Evolutionary conservation across 2,329 filamentous ascomycete genomes (phyloP), one percentile per base, ranked within the genome.

Genomic region (Penicillium digitatum): DNA sequence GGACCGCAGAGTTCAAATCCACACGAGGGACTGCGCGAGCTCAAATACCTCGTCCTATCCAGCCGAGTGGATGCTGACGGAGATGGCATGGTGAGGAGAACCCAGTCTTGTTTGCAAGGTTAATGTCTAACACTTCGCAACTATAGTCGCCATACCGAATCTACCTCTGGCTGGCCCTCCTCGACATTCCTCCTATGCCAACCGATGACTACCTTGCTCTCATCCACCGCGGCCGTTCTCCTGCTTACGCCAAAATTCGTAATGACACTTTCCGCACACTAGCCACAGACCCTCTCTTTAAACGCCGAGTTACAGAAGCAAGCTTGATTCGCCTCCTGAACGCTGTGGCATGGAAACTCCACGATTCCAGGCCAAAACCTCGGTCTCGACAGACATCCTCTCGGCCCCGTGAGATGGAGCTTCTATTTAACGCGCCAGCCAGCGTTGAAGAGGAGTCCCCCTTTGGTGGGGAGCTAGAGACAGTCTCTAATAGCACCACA

Each of bases 201-300:
- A 96, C 94, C 55, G 89, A 96, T 66, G 82, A 87, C 58, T 99
- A 99, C 72, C 88, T 97, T 61, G 82, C 84, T 54, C 87, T 97
- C 42, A 88, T 99, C 62, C 91, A 95, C 69, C 90, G 94, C 60
- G 93, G 94, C 59, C 89, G 93, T 24, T 97, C 93, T 3, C 92
- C 93, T 0, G 92, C 91, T 43, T 96, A 99, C 76, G 86, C 90
- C 67, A 99, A 99, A 77, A 99, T 99, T 70, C 89, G 92, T 71
- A 96, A 99, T 75, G 94, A 99, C 73, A 96, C 94, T 38, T 97
- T 97, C 73, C 90, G 94, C 65, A 99, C 94, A 0, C 81, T 99
- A 52, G 94, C 94, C 31, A 96, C 93, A 48, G 94, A 99, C 68
- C 92, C 93, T n/a, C 84, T 99, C 34, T 99, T 97, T 79, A 89